Base-by-base conservation (phyloP, 2,329 filamentous ascomycete species). In the Aspergillus tubingensis region DNA sequence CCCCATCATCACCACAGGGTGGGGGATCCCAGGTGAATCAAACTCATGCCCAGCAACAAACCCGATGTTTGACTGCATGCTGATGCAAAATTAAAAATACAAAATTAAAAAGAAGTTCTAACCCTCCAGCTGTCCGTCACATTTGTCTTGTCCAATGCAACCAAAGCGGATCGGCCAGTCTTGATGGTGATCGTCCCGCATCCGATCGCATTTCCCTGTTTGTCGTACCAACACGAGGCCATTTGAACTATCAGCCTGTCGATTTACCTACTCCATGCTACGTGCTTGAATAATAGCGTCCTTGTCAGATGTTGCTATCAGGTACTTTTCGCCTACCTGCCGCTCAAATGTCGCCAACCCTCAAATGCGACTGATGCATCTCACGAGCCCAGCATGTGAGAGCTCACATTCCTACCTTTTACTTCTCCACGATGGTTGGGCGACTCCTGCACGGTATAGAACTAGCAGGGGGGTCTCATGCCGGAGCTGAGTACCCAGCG, bases 211-310 rank as follows among this genome's bases (percentile, higher is more conserved):
- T 48, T 48, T 41, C 44, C 36, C 56, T 53, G 38, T 32, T 58
- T 54, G 49, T 44, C 50, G 38, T 13, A 59, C 43, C 43, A 13
- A 43, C 57, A 59, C 57, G 57, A 59, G 57, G 57, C 38, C 36
- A 32, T 39, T 36, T 3, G 19, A 32, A 32, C 25, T 50, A 50
- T 50, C 47, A 30, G 10, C n/a, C n/a, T 8, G 47, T 36, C 47
- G 5, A 30, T 50, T 50, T 11, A 30, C 10, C 8, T 25, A 21
- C 27, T 8, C 41, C 3, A 5, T 8, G 3, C 41, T 21, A 17
- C 15, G 11, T n/a, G 23, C 23, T 49, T 23, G 25, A 49, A 30
- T 30, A 49, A 11, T 11, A 30, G 3, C 11, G 47, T 25, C 17
- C n/a, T 25, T 15, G 23, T 19, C 23, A 17, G 15, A 19, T n/a